A percentile compares a stretch with the other conserved stretches of the same genome.
Conservation (phyloP, 2,329 filamentous ascomycete genomes). For the Sporothrix brunneoviolacea region DNA sequence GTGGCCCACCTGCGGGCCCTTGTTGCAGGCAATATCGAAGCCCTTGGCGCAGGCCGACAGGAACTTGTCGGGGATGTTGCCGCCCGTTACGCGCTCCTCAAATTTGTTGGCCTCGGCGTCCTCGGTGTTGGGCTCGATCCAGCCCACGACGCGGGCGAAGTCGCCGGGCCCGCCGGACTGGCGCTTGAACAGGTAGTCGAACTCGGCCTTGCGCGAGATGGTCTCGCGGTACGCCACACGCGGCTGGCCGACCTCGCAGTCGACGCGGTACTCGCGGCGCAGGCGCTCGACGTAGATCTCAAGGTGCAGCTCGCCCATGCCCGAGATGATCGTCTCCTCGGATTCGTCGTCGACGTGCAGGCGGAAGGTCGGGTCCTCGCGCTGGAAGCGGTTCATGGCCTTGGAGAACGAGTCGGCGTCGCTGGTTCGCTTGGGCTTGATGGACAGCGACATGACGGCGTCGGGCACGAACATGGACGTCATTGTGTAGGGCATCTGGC, state of each 20-base stretch:
- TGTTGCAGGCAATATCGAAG: slow-evolving; percentile 74
- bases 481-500: slow-evolving; percentile 87
- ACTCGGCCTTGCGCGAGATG: slow-evolving; percentile 69
- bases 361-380: slow-evolving; percentile 95
- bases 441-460: slow-evolving; percentile 94
- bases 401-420: slow-evolving; percentile 94
- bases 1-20: slow-evolving; percentile 88
- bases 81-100: slow-evolving; percentile 80
- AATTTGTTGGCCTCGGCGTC: slow-evolving; percentile 68
- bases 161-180: slow-evolving; percentile 94
- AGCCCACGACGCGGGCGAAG: slow-evolving; percentile 87
- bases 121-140: slow-evolving; percentile 74
- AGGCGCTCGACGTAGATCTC: slow-evolving; percentile 98
- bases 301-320: slow-evolving; percentile 95
- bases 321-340: slow-evolving; percentile 94
- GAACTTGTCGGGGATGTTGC: slow-evolving; percentile 92
- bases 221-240: slow-evolving; percentile 97
- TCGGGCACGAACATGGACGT: slow-evolving; percentile 97
- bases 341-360: slow-evolving; percentile 88
- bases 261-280: slow-evolving; percentile 91
- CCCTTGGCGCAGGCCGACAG: slow-evolving; percentile 92
- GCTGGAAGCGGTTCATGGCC: slow-evolving; percentile 97
- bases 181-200: slow-evolving; percentile 91
- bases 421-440: slow-evolving; percentile 89
- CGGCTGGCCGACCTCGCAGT: slow-evolving; percentile 90